A percentile compares a stretch with the other conserved stretches of the same genome.
These are phyloP conservation scores for Mrakia hoshinonis DNA, from an alignment of 768 basidiomycete genomes.

Conservation along the genomic window DNA sequence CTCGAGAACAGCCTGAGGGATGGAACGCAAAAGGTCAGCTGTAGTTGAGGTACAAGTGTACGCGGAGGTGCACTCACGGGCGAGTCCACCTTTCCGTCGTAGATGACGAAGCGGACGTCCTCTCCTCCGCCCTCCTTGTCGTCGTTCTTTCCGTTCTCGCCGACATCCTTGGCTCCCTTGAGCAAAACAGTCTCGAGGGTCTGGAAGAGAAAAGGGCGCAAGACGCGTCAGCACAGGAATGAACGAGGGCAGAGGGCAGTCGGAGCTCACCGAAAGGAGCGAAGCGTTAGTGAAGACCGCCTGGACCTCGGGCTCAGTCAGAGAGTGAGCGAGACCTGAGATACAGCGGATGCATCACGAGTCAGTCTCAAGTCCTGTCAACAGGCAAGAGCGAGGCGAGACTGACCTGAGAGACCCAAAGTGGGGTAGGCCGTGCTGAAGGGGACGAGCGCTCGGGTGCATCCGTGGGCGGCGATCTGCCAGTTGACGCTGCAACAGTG, in stretches of 20 bases:
- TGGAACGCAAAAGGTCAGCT: neutral
- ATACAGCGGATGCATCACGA: neutral
- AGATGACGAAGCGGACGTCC: slow-evolving; percentile 68
- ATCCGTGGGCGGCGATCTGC: slow-evolving; percentile 33
- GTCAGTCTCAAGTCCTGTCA: neutral
- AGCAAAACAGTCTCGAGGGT: slow-evolving; percentile 65
- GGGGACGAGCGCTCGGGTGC: slow-evolving; percentile 24
- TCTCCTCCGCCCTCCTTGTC: slow-evolving; percentile 29
- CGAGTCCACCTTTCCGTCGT: slow-evolving; percentile 58
- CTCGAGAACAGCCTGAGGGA: neutral
- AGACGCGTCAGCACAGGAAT: too few relatives aligned
- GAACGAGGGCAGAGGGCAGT: neutral
- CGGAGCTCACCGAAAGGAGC: slow-evolving; percentile 41
- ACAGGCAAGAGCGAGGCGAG: neutral
- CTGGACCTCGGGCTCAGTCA: slow-evolving; percentile 75
- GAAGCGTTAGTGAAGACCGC: slow-evolving; percentile 88
- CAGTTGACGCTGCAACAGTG: slow-evolving; percentile 33
- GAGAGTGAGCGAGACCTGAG: slow-evolving; percentile 74
- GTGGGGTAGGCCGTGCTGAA: slow-evolving; percentile 41
- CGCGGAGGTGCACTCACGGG: slow-evolving; percentile 35
- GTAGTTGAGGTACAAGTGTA: neutral
- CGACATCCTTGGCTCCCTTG: slow-evolving; percentile 49
- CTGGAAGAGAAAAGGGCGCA: slow-evolving; percentile 44
- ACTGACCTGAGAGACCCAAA: slow-evolving; percentile 33
- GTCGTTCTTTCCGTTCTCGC: slow-evolving; percentile 15